Evolutionary conservation across 1,139 yeast species (phyloP).

Genomic region (Trichomonascaceae sp.): DNA sequence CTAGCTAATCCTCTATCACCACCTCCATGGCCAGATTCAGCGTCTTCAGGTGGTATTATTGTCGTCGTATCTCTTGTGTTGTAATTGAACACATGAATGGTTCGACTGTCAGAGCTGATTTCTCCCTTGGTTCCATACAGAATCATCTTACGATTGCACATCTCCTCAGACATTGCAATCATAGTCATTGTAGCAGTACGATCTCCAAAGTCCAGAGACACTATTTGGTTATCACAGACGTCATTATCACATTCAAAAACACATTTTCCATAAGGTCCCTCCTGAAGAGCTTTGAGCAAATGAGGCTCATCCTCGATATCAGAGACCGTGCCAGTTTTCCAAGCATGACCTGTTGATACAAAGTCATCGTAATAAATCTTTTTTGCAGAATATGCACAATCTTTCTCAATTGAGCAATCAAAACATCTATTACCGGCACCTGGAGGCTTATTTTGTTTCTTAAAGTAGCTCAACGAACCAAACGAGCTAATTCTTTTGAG

Average conservation of each 20-base stretch:
- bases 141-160: conserved; percentile 23
- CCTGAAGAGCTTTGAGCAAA: conserved; percentile 19
- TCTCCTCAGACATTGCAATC: conserved; percentile 25
- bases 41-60: conserved; percentile 17
- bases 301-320: conserved; percentile 25
- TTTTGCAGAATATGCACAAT: conserved; percentile 26
- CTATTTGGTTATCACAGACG: conserved; percentile 27
- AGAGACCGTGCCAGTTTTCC: conserved; percentile 19
- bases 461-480: conserved; percentile 24
- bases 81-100: conserved; percentile 23
- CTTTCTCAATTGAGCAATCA: conserved; percentile 19
- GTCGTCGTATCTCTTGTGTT: conserved; percentile 17
- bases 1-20: conserved; percentile 26
- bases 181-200: conserved; percentile 28
- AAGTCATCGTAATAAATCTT: conserved; percentile 22
- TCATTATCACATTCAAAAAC: conserved; percentile 27
- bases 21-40: conserved; percentile 26
- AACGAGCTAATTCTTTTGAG: conserved; percentile 22
- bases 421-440: conserved; percentile 21
- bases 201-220: conserved; percentile 23
- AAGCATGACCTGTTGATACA: conserved; percentile 16
- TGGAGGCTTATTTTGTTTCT: conserved; percentile 22
- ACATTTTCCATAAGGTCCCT: conserved; percentile 25
- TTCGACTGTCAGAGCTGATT: conserved; percentile 22
- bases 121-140: conserved; percentile 27